phyloP scores from a whole-genome alignment of 2,329 filamentous ascomycete species.

The Bipolaris sorokiniana region DNA sequence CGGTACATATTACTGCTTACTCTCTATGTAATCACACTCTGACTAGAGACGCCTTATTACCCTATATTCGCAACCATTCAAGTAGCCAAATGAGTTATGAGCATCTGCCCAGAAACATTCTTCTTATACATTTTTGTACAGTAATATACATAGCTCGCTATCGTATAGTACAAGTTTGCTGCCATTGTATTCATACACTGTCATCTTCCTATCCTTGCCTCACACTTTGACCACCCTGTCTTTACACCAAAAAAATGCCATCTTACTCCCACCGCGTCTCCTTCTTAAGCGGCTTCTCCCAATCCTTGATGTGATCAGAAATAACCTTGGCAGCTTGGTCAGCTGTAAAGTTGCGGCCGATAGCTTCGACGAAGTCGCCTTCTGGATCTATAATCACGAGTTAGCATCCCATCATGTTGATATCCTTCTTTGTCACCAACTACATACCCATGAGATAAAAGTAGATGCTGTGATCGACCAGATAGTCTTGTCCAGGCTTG shows the following conservation, averaged over 20 bases:
- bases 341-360: constrained; percentile 92
- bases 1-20: no score
- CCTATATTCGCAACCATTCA: no score
- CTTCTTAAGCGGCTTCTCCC: constrained; percentile 65
- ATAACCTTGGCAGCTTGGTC: constrained; percentile 85
- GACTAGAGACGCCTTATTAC: no score
- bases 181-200: constrained; percentile 8
- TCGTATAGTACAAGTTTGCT: constrained; percentile 6
- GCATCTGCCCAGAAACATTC: no score
- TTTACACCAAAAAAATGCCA: background rate
- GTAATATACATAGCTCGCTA: background rate
- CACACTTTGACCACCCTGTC: background rate
- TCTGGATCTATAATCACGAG: constrained; percentile 74
- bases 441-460: constrained; percentile 90
- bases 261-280: constrained; percentile 38
- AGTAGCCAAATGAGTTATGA: no score
- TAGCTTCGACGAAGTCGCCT: constrained; percentile 95
- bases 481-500: constrained; percentile 91
- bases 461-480: constrained; percentile 99
- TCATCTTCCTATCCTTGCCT: background rate
- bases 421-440: background rate
- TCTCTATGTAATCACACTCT: no score
- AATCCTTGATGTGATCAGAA: constrained; percentile 81
- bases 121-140: background rate
- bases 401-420: constrained; percentile 18